Evolutionary conservation across 2,329 filamentous ascomycete species (phyloP).

Genomic region (Trichoderma brevicompactum): DNA sequence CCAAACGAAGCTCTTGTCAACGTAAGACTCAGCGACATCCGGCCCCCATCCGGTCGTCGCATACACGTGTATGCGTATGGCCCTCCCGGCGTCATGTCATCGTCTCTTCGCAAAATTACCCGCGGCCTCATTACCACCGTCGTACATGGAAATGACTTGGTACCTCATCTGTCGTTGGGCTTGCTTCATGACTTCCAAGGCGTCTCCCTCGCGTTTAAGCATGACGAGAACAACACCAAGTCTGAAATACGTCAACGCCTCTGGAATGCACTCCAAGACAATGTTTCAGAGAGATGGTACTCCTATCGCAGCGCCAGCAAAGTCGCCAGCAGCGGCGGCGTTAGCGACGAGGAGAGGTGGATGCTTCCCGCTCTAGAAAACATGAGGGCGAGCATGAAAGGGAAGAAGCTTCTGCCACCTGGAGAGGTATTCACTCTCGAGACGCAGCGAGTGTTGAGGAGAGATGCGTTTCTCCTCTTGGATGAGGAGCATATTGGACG

Average conservation of each 20-base stretch:
- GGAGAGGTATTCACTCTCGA: constrained; percentile 78
- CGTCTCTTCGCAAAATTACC: constrained; percentile 70
- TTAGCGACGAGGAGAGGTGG: constrained; percentile 67
- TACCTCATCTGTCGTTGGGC: constrained; percentile 74
- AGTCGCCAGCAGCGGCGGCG: constrained; percentile 37
- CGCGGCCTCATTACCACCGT: constrained; percentile 75
- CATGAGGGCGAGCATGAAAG: constrained; percentile 69
- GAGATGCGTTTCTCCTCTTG: constrained; percentile 63
- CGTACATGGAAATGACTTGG: constrained; percentile 73
- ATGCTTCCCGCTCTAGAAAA: constrained; percentile 68
- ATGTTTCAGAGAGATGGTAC: constrained; percentile 65
- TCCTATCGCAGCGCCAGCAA: constrained; percentile 39
- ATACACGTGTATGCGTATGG: constrained; percentile 83
- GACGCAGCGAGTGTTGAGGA: constrained; percentile 67
- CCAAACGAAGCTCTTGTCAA: constrained; percentile 39
- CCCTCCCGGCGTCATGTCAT: constrained; percentile 72
- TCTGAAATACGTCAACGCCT: constrained; percentile 68
- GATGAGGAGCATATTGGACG: constrained; percentile 58
- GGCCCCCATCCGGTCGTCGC: constrained; percentile 67
- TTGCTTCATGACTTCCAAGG: constrained; percentile 76
- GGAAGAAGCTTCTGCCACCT: constrained; percentile 71
- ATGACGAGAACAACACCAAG: constrained; percentile 69
- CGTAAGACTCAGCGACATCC: constrained; percentile 45
- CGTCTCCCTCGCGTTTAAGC: constrained; percentile 72
- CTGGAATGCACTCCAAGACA: constrained; percentile 67